Base-by-base conservation (phyloP, 768 basidiomycete species). In the Piloderma croceum region DNA sequence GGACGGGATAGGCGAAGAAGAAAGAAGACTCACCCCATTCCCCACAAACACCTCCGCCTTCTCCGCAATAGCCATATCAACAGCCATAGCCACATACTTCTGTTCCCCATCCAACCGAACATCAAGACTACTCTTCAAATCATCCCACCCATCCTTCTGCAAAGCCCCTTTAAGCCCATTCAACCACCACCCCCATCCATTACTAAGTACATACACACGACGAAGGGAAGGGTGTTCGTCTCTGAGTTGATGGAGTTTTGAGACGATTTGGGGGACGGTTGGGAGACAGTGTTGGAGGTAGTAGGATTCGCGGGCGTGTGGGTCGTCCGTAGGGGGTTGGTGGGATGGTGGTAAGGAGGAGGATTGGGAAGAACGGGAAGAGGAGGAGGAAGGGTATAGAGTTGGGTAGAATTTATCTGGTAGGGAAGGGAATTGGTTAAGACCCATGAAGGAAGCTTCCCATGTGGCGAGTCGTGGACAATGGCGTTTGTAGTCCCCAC, bases 401-500 rank as follows among this genome's bases (percentile, higher is more conserved):
- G 50, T 39, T 0, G 63, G 51, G 21, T 65, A 49, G 54, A 78
- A 74, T 36, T 51, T 59, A 44, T 77, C 74, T 7, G 54, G 51
- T 11, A 70, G 58, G 3, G 46, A 56, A 1, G 69, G 62, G 32
- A 68, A 64, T 18, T 67, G 63, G 49, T 74, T 76, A 24, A 77
- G 60, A 9, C 76, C 76, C 62, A 73, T 73, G 51, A 70, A 80
- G 1, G 48, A 42, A 0, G 67, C 48, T 31, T 56, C 52, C 73
- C 72, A 74, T 4, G 54, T 43, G 1, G 68, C 66, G 24, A 80
- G 66, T 27, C 73, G 69, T 2, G 63, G 61, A 45, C 79, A 80
- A 47, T 79, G 78, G 2, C 71, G 62, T 22, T 56, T 65, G 49
- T 73, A 81, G 44, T 81, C 79, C 5, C 79, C 79, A 1, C 76